Percentiles rank a stretch among this genome's conserved stretches.
Conservation (phyloP, 257 asterid genomes). For the Fraxinus cuspidata region DNA sequence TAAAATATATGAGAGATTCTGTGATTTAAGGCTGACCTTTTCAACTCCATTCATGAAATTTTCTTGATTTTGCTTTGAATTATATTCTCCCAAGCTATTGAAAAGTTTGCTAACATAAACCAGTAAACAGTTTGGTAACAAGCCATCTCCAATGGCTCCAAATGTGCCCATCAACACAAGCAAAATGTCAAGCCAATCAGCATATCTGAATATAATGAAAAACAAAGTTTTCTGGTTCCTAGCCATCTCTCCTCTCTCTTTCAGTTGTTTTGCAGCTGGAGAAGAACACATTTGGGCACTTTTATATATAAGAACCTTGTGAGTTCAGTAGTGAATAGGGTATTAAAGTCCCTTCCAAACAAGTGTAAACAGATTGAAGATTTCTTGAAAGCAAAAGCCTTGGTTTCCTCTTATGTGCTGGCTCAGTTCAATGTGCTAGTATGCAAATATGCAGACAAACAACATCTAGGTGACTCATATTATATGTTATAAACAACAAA, state of each 20-base stretch:
- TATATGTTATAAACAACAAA: too few relatives aligned
- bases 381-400: slow-evolving; percentile 1
- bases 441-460: neutral
- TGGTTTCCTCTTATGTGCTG: too few relatives aligned
- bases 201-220: slow-evolving; percentile 59
- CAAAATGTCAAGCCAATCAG: slow-evolving; percentile 63
- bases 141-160: slow-evolving; percentile 94
- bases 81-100: slow-evolving; percentile 71
- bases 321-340: neutral
- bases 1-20: neutral
- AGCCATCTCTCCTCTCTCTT: slow-evolving; percentile 13
- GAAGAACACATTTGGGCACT: slow-evolving; percentile 35
- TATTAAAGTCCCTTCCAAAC: too few relatives aligned
- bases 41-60: slow-evolving; percentile 71
- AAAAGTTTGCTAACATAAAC: slow-evolving; percentile 68
- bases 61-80: slow-evolving; percentile 40
- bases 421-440: neutral
- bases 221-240: slow-evolving; percentile 34
- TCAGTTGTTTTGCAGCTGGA: slow-evolving; percentile 11
- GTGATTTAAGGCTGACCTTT: slow-evolving; percentile 42
- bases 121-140: slow-evolving; percentile 75
- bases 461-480: slow-evolving; percentile 13
- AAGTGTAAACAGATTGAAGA: neutral
- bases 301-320: neutral
- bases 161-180: slow-evolving; percentile 79